Evolutionary conservation across 306 rosid genomes (phyloP).

Genomic region (Rosa rugosa): DNA sequence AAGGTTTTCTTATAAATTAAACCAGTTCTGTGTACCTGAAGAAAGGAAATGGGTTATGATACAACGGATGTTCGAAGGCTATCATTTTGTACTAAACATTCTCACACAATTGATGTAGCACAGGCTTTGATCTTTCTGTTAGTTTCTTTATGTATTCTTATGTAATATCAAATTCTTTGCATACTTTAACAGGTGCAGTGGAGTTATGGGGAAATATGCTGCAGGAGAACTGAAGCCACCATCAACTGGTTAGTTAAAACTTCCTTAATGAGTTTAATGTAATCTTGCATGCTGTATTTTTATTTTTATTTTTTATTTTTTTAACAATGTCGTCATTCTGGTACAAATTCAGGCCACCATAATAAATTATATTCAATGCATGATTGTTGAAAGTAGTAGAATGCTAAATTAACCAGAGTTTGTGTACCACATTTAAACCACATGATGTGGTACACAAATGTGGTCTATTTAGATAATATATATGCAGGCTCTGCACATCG

Average conservation of each 20-base stretch:
- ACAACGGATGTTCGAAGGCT: background rate
- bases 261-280: constrained; percentile 6
- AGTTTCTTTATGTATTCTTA: constrained; percentile 1
- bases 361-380: background rate
- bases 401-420: background rate
- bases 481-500: background rate
- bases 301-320: background rate
- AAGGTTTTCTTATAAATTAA: background rate
- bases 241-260: constrained; percentile 52
- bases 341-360: background rate
- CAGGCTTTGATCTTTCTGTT: constrained; percentile 3
- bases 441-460: background rate
- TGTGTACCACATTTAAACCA: background rate
- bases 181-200: constrained; percentile 83
- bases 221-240: constrained; percentile 99
- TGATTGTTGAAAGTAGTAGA: background rate
- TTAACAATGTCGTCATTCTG: background rate
- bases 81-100: background rate
- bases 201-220: constrained; percentile 99
- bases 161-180: constrained; percentile 13
- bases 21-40: background rate
- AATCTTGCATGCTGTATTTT: background rate
- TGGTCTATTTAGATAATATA: background rate
- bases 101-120: background rate
- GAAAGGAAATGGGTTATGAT: background rate